Evolutionary conservation across 2,329 filamentous ascomycete species (phyloP).

Genomic region (Neonectria punicea): DNA sequence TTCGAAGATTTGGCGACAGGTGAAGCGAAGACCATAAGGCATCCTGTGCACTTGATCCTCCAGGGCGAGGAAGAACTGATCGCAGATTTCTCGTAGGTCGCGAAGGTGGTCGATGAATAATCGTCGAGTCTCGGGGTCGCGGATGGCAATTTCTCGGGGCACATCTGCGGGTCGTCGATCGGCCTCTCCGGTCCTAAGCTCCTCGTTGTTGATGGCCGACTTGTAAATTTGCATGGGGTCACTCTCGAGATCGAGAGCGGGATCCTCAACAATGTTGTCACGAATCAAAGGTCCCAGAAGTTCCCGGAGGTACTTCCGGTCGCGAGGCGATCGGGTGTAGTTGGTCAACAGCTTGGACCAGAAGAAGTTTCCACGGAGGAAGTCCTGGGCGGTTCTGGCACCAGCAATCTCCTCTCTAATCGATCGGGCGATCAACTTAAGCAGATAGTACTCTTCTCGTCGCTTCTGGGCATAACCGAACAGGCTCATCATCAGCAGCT

Average conservation of each 20-base stretch:
- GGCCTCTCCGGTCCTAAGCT: conserved; percentile 87
- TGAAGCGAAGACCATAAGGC: conserved; percentile 91
- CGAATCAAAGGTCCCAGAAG: conserved; percentile 86
- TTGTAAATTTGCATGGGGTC: conserved; percentile 98
- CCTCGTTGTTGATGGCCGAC: conserved; percentile 95
- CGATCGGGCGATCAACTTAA: conserved; percentile 86
- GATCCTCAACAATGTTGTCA: conserved; percentile 93
- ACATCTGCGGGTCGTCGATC: conserved; percentile 86
- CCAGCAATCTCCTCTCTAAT: conserved; percentile 87
- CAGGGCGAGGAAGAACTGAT: conserved; percentile 84
- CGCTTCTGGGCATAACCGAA: conserved; percentile 98
- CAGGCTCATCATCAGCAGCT: conserved; percentile 93
- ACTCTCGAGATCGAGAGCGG: conserved; percentile 90
- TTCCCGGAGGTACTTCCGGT: conserved; percentile 91
- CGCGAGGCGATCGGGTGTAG: conserved; percentile 90
- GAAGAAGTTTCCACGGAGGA: conserved; percentile 89
- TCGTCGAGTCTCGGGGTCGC: conserved; percentile 90
- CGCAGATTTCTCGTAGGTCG: conserved; percentile 92
- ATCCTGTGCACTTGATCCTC: conserved; percentile 88
- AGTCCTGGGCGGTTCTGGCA: conserved; percentile 81
- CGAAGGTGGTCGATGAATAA: conserved; percentile 95
- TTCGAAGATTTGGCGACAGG: conserved; percentile 88
- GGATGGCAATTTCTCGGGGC: conserved; percentile 91
- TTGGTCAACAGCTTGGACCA: conserved; percentile 88
- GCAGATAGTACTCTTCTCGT: conserved; percentile 93